A percentile compares a stretch with the other conserved stretches of the same genome.
Evolutionary conservation across 1,284 basidiomycete species (phyloP).

Genomic region (Dichomitus squalens): DNA sequence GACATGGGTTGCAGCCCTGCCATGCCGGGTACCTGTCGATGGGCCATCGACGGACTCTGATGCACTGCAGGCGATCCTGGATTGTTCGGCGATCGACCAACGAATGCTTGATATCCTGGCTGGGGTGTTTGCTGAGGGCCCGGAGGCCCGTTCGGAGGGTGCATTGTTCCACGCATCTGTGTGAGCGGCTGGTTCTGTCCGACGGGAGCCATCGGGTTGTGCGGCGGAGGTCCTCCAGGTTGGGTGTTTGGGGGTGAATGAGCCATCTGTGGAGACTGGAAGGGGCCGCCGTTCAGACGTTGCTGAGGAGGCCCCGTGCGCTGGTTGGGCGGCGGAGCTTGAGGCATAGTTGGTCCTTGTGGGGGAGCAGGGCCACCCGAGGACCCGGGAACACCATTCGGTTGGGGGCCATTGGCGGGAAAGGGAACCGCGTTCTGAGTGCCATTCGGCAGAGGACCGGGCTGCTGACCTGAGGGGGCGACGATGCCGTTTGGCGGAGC

Average conservation of each 20-base stretch:
- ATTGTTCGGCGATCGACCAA: conserved; percentile 56
- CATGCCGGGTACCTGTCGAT: conserved; percentile 43
- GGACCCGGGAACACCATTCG: conserved; percentile 42
- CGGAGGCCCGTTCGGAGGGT: conserved; percentile 48
- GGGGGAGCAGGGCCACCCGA: conserved; percentile 25
- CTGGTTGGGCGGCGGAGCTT: conserved; percentile 30
- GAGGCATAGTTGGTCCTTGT: conserved; percentile 17
- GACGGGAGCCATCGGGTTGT: conserved; percentile 51
- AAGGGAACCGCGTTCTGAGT: conserved; percentile 17
- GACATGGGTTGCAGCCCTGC: background rate
- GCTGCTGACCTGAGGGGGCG: conserved; percentile 29
- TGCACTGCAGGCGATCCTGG: conserved; percentile 51
- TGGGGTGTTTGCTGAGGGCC: conserved; percentile 45
- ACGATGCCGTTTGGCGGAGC: conserved; percentile 34
- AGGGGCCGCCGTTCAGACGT: conserved; percentile 43
- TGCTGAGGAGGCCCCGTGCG: conserved; percentile 38
- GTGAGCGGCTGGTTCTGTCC: conserved; percentile 44
- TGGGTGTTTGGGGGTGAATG: conserved; percentile 41
- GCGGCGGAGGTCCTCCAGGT: conserved; percentile 27
- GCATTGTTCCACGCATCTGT: conserved; percentile 50
- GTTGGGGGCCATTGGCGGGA: conserved; percentile 17
- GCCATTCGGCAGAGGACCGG: conserved; percentile 37
- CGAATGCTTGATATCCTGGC: conserved; percentile 38
- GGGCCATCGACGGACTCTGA: conserved; percentile 56
- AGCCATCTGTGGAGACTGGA: conserved; percentile 46